A percentile compares a stretch with the other conserved stretches of the same genome.
Conservation (phyloP, 139 green algal genomes). For the Picochlorum costavermella region DNA sequence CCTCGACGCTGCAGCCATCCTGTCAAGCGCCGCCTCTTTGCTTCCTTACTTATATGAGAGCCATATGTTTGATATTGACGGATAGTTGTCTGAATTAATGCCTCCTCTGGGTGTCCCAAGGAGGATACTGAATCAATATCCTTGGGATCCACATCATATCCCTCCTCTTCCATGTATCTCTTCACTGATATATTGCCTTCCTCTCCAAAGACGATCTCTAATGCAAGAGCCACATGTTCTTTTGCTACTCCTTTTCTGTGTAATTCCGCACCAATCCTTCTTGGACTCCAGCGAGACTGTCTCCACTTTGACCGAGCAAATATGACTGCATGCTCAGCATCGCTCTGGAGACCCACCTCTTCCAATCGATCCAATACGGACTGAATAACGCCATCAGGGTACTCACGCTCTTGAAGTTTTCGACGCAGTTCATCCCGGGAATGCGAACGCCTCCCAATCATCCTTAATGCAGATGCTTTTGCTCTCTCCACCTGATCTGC, state of each 20-base stretch:
- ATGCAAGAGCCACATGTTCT: constrained; percentile 8
- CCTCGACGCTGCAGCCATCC: constrained; percentile 36
- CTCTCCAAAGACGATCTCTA: constrained; percentile 31
- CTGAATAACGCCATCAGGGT: constrained; percentile 13
- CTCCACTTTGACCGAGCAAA: constrained; percentile 48
- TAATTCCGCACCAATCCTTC: constrained; percentile 32
- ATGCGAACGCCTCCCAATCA: constrained; percentile 23
- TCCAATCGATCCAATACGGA: constrained; percentile 28
- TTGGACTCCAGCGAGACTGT: constrained; percentile 37
- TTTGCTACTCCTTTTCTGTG: constrained; percentile 16
- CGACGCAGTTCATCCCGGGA: constrained; percentile 18
- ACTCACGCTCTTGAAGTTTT: constrained; percentile 39
- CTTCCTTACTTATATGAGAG: constrained; percentile 12
- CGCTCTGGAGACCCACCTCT: constrained; percentile 33
- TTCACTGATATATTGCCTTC: constrained; percentile 15
- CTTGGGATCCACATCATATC: too few relatives aligned
- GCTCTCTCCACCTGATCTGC: constrained; percentile 13
- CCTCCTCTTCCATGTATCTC: constrained; percentile 13
- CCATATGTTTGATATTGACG: constrained; percentile 16
- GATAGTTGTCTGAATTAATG: constrained; percentile 27
- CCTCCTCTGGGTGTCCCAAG: constrained; percentile 4
- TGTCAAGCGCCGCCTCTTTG: constrained; percentile 26
- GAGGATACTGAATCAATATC: background rate
- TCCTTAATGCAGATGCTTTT: constrained; percentile 33
- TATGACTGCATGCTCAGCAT: constrained; percentile 40